Percentiles rank a stretch among this genome's conserved stretches.
Conservation (phyloP, 2,329 filamentous ascomycete species). For the Phyllosticta citribraziliensis region DNA sequence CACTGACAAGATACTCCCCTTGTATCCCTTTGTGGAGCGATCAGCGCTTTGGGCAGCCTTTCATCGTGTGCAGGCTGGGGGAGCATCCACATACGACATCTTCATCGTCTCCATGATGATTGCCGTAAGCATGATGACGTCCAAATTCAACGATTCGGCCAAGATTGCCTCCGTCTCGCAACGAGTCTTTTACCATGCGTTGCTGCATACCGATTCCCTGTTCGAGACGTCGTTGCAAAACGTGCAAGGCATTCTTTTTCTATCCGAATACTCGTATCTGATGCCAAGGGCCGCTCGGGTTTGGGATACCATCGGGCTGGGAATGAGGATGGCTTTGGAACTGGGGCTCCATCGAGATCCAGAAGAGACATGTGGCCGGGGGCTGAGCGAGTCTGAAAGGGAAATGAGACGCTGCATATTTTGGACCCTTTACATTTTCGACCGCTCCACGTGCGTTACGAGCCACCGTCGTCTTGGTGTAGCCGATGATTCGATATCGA, state of each 20-base stretch:
- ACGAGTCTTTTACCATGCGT: constrained; percentile 5
- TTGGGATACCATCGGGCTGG: constrained; percentile 5
- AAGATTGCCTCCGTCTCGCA: constrained; percentile 6
- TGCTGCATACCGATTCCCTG: constrained; percentile 2
- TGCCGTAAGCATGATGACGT: constrained; percentile 10
- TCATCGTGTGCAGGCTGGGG: neutral
- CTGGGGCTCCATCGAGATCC: constrained; percentile 8
- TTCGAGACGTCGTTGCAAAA: constrained; percentile 2
- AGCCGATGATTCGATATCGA: constrained; percentile 9
- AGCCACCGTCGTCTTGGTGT: constrained; percentile 8
- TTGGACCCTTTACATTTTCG: constrained; percentile 8
- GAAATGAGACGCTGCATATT: constrained; percentile 4
- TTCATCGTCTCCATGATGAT: constrained; percentile 9
- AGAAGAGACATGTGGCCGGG: neutral
- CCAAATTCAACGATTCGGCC: constrained; percentile 5
- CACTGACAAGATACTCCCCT: constrained; percentile 4
- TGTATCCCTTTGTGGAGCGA: constrained; percentile 5
- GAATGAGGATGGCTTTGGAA: constrained; percentile 8
- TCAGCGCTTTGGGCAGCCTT: constrained; percentile 1
- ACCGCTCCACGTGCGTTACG: constrained; percentile 7
- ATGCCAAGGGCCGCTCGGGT: constrained; percentile 5
- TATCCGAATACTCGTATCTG: constrained; percentile 8
- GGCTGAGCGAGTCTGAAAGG: neutral
- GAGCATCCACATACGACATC: neutral
- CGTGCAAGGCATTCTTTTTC: constrained; percentile 1